Conservation (phyloP, 345 rosid genomes). For the Theobroma cacao region DNA sequence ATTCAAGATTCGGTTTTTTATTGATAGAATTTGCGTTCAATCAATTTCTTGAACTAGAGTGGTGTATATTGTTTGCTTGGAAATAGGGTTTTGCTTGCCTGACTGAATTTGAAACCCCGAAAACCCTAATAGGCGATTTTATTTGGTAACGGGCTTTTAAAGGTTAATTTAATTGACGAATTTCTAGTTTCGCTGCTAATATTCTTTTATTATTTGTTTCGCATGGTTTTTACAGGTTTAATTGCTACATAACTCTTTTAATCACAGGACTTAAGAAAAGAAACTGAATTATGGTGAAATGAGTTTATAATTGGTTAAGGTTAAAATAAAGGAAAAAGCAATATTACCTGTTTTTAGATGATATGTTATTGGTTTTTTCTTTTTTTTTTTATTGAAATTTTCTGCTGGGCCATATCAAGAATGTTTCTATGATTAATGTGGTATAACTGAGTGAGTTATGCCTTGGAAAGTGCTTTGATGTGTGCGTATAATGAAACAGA, state of each 20-base stretch:
- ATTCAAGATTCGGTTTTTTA: conserved; percentile 10
- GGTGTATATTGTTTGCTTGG: not conserved
- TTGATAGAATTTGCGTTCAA: not conserved
- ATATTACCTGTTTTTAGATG: not conserved
- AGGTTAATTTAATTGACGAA: not conserved
- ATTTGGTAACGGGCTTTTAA: not conserved
- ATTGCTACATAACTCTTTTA: too few relatives aligned
- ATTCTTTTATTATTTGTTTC: not conserved
- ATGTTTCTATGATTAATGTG: not conserved
- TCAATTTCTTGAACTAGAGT: conserved; percentile 9
- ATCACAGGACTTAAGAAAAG: not conserved
- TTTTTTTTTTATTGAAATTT: not conserved
- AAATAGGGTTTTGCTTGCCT: not conserved
- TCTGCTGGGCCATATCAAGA: not conserved
- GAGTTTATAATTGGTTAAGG: not conserved
- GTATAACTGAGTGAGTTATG: not conserved
- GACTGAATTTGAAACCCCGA: not conserved
- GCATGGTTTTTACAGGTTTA: too few relatives aligned
- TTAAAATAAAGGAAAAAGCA: not conserved
- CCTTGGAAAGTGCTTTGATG: not conserved
- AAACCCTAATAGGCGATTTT: not conserved
- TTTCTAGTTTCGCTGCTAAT: conserved; percentile 1
- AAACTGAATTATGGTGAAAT: not conserved
- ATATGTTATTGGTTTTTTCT: not conserved
- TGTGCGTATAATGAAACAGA: not conserved